Base-by-base conservation (phyloP, 768 basidiomycete genomes). In the Tulasnella sp. region DNA sequence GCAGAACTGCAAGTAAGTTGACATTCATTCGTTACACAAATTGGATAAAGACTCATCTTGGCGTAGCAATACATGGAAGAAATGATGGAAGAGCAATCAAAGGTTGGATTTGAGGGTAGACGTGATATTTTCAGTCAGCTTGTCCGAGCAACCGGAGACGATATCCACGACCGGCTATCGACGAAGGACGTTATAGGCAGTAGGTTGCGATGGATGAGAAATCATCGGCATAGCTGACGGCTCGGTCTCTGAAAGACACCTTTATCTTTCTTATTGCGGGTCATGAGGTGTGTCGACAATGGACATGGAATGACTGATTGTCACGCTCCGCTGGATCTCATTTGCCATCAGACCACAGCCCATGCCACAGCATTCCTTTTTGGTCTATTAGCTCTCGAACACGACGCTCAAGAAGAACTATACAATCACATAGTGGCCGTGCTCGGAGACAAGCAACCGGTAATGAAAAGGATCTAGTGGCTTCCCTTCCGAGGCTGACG, bases 71-170 rank as follows among this genome's bases (percentile, higher is more conserved):
- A 77, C 44, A 46, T 77, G 35, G 67, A 55, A 6, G 77, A 77
- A 70, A 77, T 77, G 77, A 42, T 77, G 23, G 42, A 77, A 16
- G 70, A 70, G 23, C 67, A 67, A 67, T 42, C 77, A 46, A 61
- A 40, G 32, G 32, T 37, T 67, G 61, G 61, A 6, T 67, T 61
- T 39, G 75, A 61, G 15, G 75, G 42, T 11, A 76, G 57, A 35
- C 75, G 75, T 40, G 75, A 76, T 35, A 57, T 61, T n/a, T 76
- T 76, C 23, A 76, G 48, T 67, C 55, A 76, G 75, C 42, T 76
- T 76, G 55, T 61, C 26, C 46, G 23, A 23, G 55, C 75, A 13
- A 57, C 42, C 7, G 55, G 32, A 18, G 75, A 76, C 7, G 61
- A 61, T 37, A 32, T 55, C n/a, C 39, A 40, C 75, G 55, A 61